Evolutionary conservation across 2,329 filamentous ascomycete species (phyloP).

Genomic region (Cladobotryum protrusum): DNA sequence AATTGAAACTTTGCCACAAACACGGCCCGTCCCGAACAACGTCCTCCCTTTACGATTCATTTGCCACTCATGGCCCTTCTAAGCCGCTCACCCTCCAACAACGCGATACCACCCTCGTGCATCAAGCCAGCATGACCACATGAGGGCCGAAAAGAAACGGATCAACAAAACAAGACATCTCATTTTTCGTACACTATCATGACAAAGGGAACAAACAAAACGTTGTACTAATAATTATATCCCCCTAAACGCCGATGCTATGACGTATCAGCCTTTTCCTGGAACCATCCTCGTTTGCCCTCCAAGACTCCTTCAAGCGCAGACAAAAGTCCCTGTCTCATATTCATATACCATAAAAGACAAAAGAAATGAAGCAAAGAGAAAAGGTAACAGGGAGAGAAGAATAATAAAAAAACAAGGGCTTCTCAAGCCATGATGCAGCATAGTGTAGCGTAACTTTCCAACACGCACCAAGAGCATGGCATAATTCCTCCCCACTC

Average conservation of each 20-base stretch:
- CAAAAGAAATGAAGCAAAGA: too few relatives aligned
- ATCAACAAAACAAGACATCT: neutral
- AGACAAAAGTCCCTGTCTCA: neutral
- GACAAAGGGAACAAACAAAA: neutral
- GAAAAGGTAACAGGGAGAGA: too few relatives aligned
- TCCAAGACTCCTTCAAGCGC: slow-evolving; percentile 5
- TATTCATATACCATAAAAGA: neutral
- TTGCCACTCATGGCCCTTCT: too few relatives aligned
- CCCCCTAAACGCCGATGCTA: slow-evolving; percentile 21
- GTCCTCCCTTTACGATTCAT: too few relatives aligned
- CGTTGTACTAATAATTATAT: slow-evolving; percentile 2
- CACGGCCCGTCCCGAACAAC: too few relatives aligned
- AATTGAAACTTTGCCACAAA: too few relatives aligned
- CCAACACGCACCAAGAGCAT: too few relatives aligned
- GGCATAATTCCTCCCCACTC: neutral
- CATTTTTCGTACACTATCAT: too few relatives aligned
- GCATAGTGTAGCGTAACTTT: neutral
- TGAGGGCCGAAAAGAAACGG: neutral
- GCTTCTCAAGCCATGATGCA: neutral
- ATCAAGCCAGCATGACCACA: neutral
- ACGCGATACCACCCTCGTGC: neutral
- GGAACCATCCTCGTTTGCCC: slow-evolving; percentile 10
- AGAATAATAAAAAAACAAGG: neutral
- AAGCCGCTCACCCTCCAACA: too few relatives aligned
- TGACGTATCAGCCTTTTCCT: slow-evolving; percentile 14